phyloP scores from a whole-genome alignment of 2,329 filamentous ascomycete genomes.

The Aspergillus awamori region DNA sequence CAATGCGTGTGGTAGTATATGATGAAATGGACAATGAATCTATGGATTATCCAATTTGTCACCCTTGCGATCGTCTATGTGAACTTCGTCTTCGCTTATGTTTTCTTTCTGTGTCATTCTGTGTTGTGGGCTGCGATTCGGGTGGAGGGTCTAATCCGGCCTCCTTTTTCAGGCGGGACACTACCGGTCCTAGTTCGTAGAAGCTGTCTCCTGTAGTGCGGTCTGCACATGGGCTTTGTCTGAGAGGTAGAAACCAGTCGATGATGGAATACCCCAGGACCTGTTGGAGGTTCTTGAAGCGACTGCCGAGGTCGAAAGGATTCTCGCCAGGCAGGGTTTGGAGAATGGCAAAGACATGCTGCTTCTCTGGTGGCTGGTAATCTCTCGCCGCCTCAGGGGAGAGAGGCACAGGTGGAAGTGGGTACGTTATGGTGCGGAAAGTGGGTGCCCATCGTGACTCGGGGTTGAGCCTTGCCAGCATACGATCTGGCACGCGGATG shows the following conservation, averaged over 20 bases:
- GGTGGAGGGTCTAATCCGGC: constrained; percentile 38
- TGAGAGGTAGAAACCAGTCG: constrained; percentile 82
- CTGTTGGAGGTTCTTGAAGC: constrained; percentile 70
- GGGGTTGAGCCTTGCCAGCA: constrained; percentile 38
- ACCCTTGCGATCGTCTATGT: constrained; percentile 11
- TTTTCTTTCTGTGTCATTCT: not conserved
- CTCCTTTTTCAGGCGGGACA: constrained; percentile 58
- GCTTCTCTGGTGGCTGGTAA: constrained; percentile 44
- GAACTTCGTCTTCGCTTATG: constrained; percentile 22
- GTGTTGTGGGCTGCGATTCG: not conserved
- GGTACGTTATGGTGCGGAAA: constrained; percentile 47
- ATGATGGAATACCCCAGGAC: constrained; percentile 73
- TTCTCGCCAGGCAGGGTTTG: constrained; percentile 75
- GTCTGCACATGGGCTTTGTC: constrained; percentile 71
- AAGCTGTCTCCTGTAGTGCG: constrained; percentile 68
- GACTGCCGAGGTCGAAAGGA: constrained; percentile 75
- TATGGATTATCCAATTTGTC: constrained; percentile 5
- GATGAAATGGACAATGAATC: not conserved
- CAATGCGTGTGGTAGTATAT: not conserved
- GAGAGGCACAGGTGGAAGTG: constrained; percentile 33
- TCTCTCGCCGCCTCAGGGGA: constrained; percentile 20
- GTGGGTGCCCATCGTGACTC: constrained; percentile 39
- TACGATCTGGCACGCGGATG: constrained; percentile 64
- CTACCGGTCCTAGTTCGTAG: constrained; percentile 66
- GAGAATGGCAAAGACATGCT: constrained; percentile 77